Evolutionary conservation across 305 asterid genomes (phyloP).

Genomic region (Fraxinus ornus): DNA sequence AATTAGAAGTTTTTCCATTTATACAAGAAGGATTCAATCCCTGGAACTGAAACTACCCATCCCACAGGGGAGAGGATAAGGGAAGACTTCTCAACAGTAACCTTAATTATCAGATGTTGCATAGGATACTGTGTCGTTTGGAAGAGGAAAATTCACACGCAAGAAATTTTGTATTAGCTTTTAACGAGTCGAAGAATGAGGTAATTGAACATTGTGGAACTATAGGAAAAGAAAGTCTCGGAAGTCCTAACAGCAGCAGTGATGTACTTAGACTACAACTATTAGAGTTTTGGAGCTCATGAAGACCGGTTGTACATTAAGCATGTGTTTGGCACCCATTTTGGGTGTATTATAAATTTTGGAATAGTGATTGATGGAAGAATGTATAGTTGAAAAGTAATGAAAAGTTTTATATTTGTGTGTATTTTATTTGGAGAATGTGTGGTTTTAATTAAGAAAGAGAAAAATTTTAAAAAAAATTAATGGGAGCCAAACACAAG

Average conservation of each 20-base stretch:
- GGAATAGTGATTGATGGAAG: too few relatives aligned
- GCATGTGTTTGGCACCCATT: too few relatives aligned
- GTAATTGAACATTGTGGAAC: background rate
- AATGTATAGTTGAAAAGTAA: too few relatives aligned
- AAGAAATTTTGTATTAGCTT: background rate
- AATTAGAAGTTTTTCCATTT: background rate
- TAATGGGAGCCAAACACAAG: too few relatives aligned
- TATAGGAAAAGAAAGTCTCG: background rate
- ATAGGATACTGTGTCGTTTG: background rate
- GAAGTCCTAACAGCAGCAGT: slow-evolving; percentile 1
- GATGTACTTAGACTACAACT: background rate
- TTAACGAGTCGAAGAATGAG: background rate
- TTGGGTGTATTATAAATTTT: too few relatives aligned
- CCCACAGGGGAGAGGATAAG: background rate
- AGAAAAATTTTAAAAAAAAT: too few relatives aligned
- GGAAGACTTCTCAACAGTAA: background rate
- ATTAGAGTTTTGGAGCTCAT: background rate
- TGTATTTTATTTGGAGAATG: too few relatives aligned
- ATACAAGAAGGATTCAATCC: background rate
- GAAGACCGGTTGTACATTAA: background rate
- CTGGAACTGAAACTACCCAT: background rate
- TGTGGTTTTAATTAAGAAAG: too few relatives aligned
- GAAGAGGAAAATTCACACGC: background rate
- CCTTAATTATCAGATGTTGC: background rate
- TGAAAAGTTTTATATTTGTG: too few relatives aligned